Conservation (phyloP, 1,284 basidiomycete genomes). For the Ustilago shanxiensis region DNA sequence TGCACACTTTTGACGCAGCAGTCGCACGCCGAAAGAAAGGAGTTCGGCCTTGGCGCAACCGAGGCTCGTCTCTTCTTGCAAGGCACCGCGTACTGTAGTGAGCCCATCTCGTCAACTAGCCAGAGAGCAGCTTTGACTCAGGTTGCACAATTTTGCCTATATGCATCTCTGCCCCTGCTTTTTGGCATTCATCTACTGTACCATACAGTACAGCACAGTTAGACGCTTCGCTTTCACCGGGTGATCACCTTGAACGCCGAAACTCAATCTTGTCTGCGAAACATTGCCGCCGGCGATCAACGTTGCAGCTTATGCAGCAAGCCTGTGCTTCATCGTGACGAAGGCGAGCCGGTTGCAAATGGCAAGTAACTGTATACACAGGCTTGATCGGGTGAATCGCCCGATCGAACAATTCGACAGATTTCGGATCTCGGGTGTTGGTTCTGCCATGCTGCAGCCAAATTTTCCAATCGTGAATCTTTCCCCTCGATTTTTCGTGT, state of each 20-base stretch:
- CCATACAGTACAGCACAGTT: neutral
- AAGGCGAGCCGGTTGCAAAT: too few species aligned
- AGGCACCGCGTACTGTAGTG: too few species aligned
- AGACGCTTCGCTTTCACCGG: neutral
- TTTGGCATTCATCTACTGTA: neutral
- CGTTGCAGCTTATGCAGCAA: neutral
- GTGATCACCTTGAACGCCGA: slow-evolving; percentile 3
- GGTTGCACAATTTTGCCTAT: too few species aligned
- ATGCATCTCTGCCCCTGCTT: neutral
- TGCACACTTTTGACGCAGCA: too few species aligned
- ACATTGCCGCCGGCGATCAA: neutral
- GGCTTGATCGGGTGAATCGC: too few species aligned
- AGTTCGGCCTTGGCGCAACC: neutral
- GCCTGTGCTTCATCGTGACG: too few species aligned
- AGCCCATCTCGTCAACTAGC: neutral
- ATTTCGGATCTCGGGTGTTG: neutral
- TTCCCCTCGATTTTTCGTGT: neutral
- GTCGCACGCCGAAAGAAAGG: neutral
- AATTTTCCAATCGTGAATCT: slow-evolving; percentile 4
- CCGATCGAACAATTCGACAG: too few species aligned
- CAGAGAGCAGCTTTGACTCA: neutral
- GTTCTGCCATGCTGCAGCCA: neutral
- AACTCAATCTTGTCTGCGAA: neutral
- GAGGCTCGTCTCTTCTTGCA: neutral
- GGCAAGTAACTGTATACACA: too few species aligned